These are phyloP conservation scores for Leucocoprinus sp. DNA, from an alignment of 768 basidiomycete genomes.

Conservation along the genomic window DNA sequence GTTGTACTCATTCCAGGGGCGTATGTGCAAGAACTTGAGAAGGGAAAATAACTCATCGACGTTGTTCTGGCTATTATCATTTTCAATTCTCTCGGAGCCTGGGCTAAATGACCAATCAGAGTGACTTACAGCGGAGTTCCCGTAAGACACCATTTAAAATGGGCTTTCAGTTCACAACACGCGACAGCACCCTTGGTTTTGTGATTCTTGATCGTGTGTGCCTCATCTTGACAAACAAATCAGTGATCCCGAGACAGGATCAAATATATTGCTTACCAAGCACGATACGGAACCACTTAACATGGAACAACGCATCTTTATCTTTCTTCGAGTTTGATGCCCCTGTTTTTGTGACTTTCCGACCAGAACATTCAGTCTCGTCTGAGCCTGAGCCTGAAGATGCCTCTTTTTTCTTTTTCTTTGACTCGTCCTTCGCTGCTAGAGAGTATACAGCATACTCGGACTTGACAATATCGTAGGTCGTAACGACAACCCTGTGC, in stretches of 20 bases:
- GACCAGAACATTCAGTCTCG: conserved; percentile 38
- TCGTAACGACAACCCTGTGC: conserved; percentile 75
- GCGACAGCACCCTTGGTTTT: conserved; percentile 72
- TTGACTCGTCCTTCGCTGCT: conserved; percentile 47
- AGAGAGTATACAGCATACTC: conserved; percentile 56
- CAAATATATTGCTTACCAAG: conserved; percentile 45
- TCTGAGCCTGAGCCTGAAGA: conserved; percentile 32
- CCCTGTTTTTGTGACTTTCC: conserved; percentile 31
- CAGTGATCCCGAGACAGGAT: background rate
- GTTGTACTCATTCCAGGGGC: conserved; percentile 72
- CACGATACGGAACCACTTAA: conserved; percentile 81
- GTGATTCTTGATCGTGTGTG: conserved; percentile 89
- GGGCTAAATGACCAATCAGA: background rate
- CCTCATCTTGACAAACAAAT: conserved; percentile 55
- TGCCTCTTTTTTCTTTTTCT: conserved; percentile 24
- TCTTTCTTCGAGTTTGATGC: conserved; percentile 29
- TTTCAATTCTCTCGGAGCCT: background rate
- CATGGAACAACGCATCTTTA: conserved; percentile 62
- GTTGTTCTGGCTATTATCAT: conserved; percentile 64
- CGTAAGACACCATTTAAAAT: conserved; percentile 84
- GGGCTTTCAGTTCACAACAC: conserved; percentile 67
- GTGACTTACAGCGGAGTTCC: conserved; percentile 63
- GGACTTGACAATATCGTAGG: conserved; percentile 76
- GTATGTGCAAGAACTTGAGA: conserved; percentile 79
- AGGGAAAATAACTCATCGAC: conserved; percentile 87